Base-by-base conservation (phyloP, 176 grass and related monocot genomes). In the Luzula sylvatica region DNA sequence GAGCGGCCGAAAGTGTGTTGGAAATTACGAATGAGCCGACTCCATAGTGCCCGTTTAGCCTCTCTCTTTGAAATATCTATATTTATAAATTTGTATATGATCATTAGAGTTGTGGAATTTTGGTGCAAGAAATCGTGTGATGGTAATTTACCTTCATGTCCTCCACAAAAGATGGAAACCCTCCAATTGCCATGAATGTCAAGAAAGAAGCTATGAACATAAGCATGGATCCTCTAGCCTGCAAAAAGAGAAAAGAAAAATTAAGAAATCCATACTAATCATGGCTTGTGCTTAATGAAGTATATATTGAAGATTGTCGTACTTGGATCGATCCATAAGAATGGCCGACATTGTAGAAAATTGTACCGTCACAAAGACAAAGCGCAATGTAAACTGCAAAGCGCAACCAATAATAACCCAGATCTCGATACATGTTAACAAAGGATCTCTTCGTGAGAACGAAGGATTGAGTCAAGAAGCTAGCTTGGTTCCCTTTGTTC, bases 401-500 rank as follows among this genome's bases (percentile, higher is more conserved):
- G 47, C 87, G 72, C 23, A 92, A 27, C 87, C 81, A 55, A 69
- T 92, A 92, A 57, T 93, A 93, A 39, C 82, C 82, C 3, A 81
- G 63, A 64, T 93, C 87, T 0, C 87, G 69, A 0, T 53, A 93
- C 87, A 93, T 93, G 81, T 93, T 93, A 23, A 64, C 65, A 58
- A 78, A 86, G 26, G 87, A 93, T 11, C 87, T 65, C 9, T 16
- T 61, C 2, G 87, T 86, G 6, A 93, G 69, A 28, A 55, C 52
- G 8, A 9, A 16, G 3, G 25, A 26, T 15, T 55, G 52, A 28
- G 13, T 55, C 7, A 32, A 29, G 29, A 35, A 55, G 52, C 52
- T 29, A 30, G 52, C 25, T 26, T 26, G 52, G 52, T 28, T 28
- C 14, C n/a, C n/a, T 32, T 55, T 29, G 12, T 55, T 55, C 7